phyloP scores from a whole-genome alignment of 257 asterid genomes.

The Ilex asprella region DNA sequence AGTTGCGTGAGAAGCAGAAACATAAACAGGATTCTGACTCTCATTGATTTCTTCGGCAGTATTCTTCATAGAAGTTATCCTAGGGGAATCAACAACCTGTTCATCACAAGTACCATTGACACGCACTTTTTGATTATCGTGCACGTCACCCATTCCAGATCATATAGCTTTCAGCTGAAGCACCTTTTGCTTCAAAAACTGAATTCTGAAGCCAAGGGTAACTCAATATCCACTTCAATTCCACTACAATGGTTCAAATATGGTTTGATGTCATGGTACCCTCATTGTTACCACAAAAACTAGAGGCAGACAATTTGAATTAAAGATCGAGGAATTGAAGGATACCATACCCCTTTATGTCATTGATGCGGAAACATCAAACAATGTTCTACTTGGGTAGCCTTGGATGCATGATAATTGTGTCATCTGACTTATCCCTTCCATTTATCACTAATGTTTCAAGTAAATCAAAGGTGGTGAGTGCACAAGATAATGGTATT shows the following conservation, averaged over 20 bases:
- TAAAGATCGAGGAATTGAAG: background rate
- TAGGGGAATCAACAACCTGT: slow-evolving; percentile 12
- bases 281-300: slow-evolving; percentile 6
- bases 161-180: background rate
- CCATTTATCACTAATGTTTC: no score
- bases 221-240: slow-evolving; percentile 5
- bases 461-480: no score
- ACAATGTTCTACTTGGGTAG: background rate
- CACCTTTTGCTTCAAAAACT: background rate
- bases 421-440: background rate
- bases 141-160: background rate
- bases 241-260: slow-evolving; percentile 4
- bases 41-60: slow-evolving; percentile 10
- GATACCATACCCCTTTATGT: background rate
- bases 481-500: background rate
- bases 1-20: slow-evolving; percentile 1
- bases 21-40: background rate
- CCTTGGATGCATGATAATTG: background rate
- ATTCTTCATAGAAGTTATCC: background rate
- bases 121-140: background rate
- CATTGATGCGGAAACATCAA: background rate
- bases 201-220: slow-evolving; percentile 4
- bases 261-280: background rate
- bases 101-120: background rate
- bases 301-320: background rate